phyloP scores from a whole-genome alignment of 257 asterid species.

The Echium plantagineum region DNA sequence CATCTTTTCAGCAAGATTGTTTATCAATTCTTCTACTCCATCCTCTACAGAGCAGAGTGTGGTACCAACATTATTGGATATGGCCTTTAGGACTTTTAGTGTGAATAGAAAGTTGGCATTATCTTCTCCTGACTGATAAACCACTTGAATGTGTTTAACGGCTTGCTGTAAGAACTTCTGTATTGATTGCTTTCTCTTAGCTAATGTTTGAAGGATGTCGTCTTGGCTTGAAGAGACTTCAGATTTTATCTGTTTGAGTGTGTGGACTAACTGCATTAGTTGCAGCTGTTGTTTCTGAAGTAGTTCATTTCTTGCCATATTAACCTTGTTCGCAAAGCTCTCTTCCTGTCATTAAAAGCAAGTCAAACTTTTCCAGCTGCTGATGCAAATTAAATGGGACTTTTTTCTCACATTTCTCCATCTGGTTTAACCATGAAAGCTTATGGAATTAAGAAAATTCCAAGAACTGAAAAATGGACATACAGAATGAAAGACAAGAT shows the following conservation, averaged over 20 bases:
- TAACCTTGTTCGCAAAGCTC: slow-evolving; percentile 29
- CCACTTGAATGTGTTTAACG: slow-evolving; percentile 30
- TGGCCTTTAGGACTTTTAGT: slow-evolving; percentile 39
- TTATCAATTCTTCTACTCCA: slow-evolving; percentile 48
- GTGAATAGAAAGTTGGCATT: slow-evolving; percentile 26
- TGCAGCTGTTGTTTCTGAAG: slow-evolving; percentile 47
- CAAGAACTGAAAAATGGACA: too few species aligned
- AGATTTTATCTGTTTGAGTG: slow-evolving; percentile 48
- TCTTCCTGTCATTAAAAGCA: slow-evolving; percentile 31
- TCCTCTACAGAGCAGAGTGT: slow-evolving; percentile 58
- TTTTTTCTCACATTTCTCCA: too few species aligned
- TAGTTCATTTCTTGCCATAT: slow-evolving; percentile 41
- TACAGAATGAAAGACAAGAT: not conserved
- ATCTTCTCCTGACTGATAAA: slow-evolving; percentile 28
- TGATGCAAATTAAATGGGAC: not conserved
- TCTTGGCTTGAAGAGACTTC: slow-evolving; percentile 57
- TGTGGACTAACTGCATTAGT: slow-evolving; percentile 38
- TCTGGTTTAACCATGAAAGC: not conserved
- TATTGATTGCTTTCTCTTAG: slow-evolving; percentile 31
- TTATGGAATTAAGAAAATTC: not conserved
- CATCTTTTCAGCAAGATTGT: slow-evolving; percentile 45
- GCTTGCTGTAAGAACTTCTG: slow-evolving; percentile 41
- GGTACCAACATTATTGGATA: slow-evolving; percentile 31
- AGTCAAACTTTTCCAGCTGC: not conserved
- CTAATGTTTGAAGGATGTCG: slow-evolving; percentile 42